Conservation (phyloP, 2,329 filamentous ascomycete species). For the Botrytis aclada region DNA sequence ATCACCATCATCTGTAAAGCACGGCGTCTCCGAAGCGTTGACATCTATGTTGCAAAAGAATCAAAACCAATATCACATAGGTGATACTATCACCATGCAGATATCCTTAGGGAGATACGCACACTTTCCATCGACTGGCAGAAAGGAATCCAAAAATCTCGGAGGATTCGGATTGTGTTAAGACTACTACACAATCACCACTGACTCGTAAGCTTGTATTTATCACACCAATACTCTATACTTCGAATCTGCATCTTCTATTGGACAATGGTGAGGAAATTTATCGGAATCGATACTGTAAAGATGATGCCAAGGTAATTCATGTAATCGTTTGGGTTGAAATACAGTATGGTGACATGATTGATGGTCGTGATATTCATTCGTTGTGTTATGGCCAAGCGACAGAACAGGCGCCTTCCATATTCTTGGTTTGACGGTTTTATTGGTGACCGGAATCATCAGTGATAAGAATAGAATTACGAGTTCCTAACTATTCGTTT, state of each 20-base stretch:
- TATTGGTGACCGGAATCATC: not conserved
- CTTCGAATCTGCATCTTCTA: not conserved
- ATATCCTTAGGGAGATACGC: not conserved
- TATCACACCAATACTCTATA: not conserved
- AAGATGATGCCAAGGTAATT: not conserved
- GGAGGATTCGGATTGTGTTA: not conserved
- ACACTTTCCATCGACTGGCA: not conserved
- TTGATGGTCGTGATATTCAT: not conserved
- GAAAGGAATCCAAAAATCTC: not conserved
- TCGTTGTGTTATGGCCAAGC: not conserved
- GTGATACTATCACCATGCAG: slow-evolving; percentile 4
- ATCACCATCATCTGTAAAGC: not conserved
- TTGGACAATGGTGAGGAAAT: not conserved
- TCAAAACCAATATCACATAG: not conserved
- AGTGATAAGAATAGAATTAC: not conserved
- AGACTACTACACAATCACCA: slow-evolving; percentile 1
- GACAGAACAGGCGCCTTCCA: not conserved
- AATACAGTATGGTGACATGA: slow-evolving; percentile 1
- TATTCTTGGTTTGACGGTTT: not conserved
- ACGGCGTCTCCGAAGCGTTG: not conserved
- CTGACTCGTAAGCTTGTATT: not conserved
- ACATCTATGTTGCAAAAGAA: not conserved
- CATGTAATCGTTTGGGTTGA: not conserved
- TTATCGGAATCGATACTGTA: not conserved
- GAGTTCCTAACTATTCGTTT: not conserved